Percentiles rank a stretch among this genome's conserved stretches.
phyloP scores from a whole-genome alignment of 768 basidiomycete genomes.

The Candolleomyces aberdarensis region DNA sequence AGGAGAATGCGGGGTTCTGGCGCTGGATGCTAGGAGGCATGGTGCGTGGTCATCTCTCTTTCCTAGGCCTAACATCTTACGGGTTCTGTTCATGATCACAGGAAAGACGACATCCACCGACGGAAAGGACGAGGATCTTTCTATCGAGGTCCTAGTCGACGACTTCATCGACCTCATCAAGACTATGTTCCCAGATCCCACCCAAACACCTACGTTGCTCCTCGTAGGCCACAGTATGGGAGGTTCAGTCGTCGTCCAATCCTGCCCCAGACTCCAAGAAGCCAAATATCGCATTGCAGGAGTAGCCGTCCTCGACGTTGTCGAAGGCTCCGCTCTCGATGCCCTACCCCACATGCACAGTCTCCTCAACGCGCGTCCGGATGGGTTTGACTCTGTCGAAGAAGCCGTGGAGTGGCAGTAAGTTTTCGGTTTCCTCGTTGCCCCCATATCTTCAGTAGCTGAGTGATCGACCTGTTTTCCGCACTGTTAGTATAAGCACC shows the following conservation, averaged over 20 bases:
- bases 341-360: slow-evolving; percentile 91
- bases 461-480: neutral
- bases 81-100: slow-evolving; percentile 21
- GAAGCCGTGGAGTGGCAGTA: slow-evolving; percentile 97
- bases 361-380: slow-evolving; percentile 81
- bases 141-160: slow-evolving; percentile 63
- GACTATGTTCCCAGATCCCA: slow-evolving; percentile 65
- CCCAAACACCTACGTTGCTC: slow-evolving; percentile 69
- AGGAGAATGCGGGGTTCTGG: slow-evolving; percentile 77
- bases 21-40: slow-evolving; percentile 83
- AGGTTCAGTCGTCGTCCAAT: slow-evolving; percentile 79
- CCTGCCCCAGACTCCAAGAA: slow-evolving; percentile 63
- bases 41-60: slow-evolving; percentile 45
- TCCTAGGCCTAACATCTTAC: neutral
- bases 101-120: slow-evolving; percentile 60
- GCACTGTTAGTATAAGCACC: slow-evolving; percentile 58
- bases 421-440: slow-evolving; percentile 27
- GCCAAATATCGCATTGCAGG: slow-evolving; percentile 71
- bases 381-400: slow-evolving; percentile 78
- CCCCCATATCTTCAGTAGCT: neutral
- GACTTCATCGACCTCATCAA: slow-evolving; percentile 75
- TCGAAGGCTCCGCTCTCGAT: slow-evolving; percentile 92
- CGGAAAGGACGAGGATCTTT: slow-evolving; percentile 53
- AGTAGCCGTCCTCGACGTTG: slow-evolving; percentile 82
- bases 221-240: slow-evolving; percentile 97